Evolutionary conservation across 805 yeast genomes (phyloP).

Genomic region (Yarrowia bubula): DNA sequence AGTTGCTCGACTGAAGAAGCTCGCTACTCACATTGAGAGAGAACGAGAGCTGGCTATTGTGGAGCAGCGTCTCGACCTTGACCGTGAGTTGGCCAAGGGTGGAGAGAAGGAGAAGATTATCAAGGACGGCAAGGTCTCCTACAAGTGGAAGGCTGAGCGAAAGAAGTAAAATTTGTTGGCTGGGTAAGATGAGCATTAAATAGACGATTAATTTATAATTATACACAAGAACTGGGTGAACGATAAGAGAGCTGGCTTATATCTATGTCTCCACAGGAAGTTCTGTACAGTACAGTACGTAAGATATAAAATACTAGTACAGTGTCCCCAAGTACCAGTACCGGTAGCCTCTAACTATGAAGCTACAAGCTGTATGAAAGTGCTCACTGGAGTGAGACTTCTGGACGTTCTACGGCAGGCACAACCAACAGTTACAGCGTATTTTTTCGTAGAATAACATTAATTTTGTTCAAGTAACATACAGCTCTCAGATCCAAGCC

Average conservation of each 20-base stretch:
- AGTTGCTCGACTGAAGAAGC: conserved; percentile 51
- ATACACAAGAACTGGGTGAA: neutral
- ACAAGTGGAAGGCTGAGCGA: conserved; percentile 74
- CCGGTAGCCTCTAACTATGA: too few relatives aligned
- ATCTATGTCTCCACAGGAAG: too few relatives aligned
- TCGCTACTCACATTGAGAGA: conserved; percentile 67
- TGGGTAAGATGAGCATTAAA: conserved; percentile 22
- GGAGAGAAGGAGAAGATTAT: conserved; percentile 79
- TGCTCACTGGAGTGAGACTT: too few relatives aligned
- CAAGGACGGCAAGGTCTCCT: conserved; percentile 63
- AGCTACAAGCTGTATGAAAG: too few relatives aligned
- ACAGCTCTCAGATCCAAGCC: neutral
- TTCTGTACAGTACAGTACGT: too few relatives aligned
- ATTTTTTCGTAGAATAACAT: neutral
- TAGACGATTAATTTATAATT: conserved; percentile 22
- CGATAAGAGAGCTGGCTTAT: too few relatives aligned
- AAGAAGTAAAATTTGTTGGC: conserved; percentile 35
- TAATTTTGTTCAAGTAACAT: neutral
- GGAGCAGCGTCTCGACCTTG: conserved; percentile 68
- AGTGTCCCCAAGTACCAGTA: too few relatives aligned
- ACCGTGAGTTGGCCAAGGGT: conserved; percentile 84
- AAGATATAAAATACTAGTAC: too few relatives aligned
- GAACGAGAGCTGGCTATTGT: conserved; percentile 65
- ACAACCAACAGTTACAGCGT: too few relatives aligned
- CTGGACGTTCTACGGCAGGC: too few relatives aligned